A percentile compares a stretch with the other conserved stretches of the same genome.
phyloP scores from a whole-genome alignment of 2,329 filamentous ascomycete genomes.

The Aschersonia sp. region DNA sequence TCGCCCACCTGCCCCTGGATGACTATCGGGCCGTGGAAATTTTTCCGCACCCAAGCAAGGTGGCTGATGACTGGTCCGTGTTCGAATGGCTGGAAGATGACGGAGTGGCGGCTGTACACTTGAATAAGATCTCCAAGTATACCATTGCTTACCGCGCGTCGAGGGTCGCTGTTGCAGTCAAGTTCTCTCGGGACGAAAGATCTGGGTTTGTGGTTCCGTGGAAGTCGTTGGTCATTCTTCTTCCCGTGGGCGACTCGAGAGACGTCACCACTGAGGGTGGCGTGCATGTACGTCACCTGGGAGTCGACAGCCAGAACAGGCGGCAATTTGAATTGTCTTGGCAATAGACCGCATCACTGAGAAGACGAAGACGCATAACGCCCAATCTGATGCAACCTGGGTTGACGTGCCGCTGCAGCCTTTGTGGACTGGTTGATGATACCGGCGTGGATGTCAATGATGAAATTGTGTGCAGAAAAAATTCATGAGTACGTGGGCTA shows the following conservation, averaged over 20 bases:
- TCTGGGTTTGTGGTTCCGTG: slow-evolving; percentile 19
- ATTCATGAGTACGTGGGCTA: too few species aligned
- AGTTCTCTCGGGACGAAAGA: slow-evolving; percentile 14
- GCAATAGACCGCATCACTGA: background rate
- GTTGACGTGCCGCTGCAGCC: too few species aligned
- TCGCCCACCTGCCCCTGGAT: slow-evolving; percentile 22
- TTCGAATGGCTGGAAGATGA: slow-evolving; percentile 24
- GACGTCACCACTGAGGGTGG: slow-evolving; percentile 5
- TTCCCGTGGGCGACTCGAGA: slow-evolving; percentile 17
- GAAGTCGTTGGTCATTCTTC: slow-evolving; percentile 15
- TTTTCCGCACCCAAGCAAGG: slow-evolving; percentile 18
- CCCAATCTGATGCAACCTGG: too few species aligned
- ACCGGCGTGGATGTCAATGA: too few species aligned
- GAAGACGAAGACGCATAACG: too few species aligned
- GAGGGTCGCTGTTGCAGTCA: slow-evolving; percentile 10
- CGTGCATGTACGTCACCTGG: slow-evolving; percentile 4
- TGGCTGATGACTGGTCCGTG: slow-evolving; percentile 12
- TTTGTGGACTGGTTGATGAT: too few species aligned
- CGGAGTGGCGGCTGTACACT: slow-evolving; percentile 15
- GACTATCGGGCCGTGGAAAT: slow-evolving; percentile 28
- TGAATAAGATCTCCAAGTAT: slow-evolving; percentile 18
- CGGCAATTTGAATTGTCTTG: slow-evolving; percentile 1
- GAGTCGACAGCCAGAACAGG: slow-evolving; percentile 8
- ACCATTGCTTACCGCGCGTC: slow-evolving; percentile 12
- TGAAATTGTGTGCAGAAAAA: too few species aligned